A percentile compares a stretch with the other conserved stretches of the same genome.
Evolutionary conservation across 2,329 filamentous ascomycete species (phyloP).

Genomic region (Penicillium freii): DNA sequence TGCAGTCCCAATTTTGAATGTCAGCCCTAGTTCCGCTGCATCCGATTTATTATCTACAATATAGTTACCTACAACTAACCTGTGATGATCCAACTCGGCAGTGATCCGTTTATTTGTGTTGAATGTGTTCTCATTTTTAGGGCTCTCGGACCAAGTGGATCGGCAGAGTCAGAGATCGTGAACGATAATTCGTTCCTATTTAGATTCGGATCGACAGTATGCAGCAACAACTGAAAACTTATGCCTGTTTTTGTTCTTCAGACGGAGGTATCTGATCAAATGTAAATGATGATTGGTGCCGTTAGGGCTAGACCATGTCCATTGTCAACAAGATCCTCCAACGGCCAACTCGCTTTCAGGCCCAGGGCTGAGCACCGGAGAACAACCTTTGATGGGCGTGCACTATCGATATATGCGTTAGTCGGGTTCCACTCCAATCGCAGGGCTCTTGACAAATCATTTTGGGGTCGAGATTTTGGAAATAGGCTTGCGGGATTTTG

Average conservation of each 20-base stretch:
- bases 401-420: conserved; percentile 8
- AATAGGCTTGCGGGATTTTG: neutral
- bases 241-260: neutral
- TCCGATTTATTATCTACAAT: neutral
- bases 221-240: neutral
- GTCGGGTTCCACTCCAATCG: neutral
- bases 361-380: neutral
- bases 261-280: neutral
- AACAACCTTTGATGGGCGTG: conserved; percentile 1
- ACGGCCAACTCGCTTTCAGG: neutral
- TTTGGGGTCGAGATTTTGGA: neutral
- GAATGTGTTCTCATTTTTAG: conserved; percentile 7
- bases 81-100: neutral
- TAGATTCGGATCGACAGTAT: conserved; percentile 9
- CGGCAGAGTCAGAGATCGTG: neutral
- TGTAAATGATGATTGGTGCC: neutral
- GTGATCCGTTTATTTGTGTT: neutral
- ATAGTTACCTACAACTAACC: neutral
- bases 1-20: neutral
- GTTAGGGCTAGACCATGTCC: neutral
- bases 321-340: neutral
- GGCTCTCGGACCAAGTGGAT: conserved; percentile 4
- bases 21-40: neutral
- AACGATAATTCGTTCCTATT: neutral
- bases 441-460: conserved; percentile 5